A percentile compares a stretch with the other conserved stretches of the same genome.
Evolutionary conservation across 495 filamentous ascomycete genomes (phyloP).

Genomic region (Daldinia loculata): DNA sequence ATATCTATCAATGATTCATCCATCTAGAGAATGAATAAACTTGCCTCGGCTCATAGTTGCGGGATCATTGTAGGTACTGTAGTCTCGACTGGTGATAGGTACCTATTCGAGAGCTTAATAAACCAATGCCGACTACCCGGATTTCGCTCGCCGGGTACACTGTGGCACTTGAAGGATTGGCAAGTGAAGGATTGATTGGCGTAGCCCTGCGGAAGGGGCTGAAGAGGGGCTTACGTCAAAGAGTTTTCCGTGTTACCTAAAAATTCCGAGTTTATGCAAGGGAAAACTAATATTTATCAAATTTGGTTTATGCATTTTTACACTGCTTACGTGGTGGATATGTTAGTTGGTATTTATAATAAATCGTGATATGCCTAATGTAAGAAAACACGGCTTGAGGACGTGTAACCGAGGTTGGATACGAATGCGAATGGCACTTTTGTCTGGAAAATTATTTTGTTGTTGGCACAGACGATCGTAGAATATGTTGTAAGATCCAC

Average conservation of each 20-base stretch:
- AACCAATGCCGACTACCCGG: neutral
- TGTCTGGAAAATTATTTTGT: slow-evolving; percentile 3
- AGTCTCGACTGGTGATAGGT: neutral
- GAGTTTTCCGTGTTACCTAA: slow-evolving; percentile 21
- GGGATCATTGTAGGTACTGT: too few species aligned
- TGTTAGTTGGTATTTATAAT: neutral
- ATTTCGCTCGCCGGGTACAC: neutral
- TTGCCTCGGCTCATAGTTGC: neutral
- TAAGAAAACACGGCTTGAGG: neutral
- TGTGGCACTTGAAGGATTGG: neutral
- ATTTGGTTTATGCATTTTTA: neutral
- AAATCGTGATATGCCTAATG: neutral
- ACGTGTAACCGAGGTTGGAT: slow-evolving; percentile 7
- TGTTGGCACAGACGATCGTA: neutral
- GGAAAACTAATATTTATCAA: slow-evolving; percentile 12
- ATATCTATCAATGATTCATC: neutral
- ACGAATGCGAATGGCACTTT: neutral
- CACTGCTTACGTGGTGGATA: neutral
- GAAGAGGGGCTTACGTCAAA: slow-evolving; percentile 32
- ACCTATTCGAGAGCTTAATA: neutral
- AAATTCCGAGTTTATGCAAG: slow-evolving; percentile 27
- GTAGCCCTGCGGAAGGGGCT: slow-evolving; percentile 34
- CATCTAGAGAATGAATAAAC: neutral
- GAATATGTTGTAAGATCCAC: neutral
- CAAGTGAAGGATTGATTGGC: slow-evolving; percentile 13